Evolutionary conservation across 169 alveolate species (phyloP), one percentile per base, ranked within the genome.

Genomic region (Plasmodium yoelii): DNA sequence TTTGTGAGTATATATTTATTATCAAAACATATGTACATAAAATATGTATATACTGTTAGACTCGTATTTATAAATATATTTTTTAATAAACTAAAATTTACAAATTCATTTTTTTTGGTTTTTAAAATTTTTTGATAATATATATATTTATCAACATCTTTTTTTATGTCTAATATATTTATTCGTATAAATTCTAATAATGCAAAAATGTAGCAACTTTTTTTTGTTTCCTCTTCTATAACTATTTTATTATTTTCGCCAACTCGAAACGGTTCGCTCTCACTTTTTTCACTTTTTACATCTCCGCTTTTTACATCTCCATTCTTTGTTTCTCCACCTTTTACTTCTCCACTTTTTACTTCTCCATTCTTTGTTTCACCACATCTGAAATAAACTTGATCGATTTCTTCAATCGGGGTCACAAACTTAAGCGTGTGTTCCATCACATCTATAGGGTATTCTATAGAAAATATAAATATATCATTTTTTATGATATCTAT

Each of bases 11-110:
- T 65, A 51, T 77, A 24, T n/a, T 26, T 77, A 12, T 77, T 80
- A 34, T 64, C 34, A 5, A 15, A 53, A 64, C 75, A 63, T 13
- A 77, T 56, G 28, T 63, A 77, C 28, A 63, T 49, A 67, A 64
- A 77, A 51, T 49, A 77, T 12, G 88, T 61, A 34, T 77, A 77
- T 10, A 77, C 53, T 4, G 88, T 69, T 28, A 77, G 28, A 22
- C 88, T 77, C 24, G 47, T 77, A 57, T 77, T 77, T n/a, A 77
- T 18, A 46, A 63, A 77, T 75, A 77, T 77, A 77, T 77, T 77
- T 19, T 24, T 49, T 1, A 77, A 46, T 42, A 77, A 57, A 56
- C 77, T 63, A 18, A 77, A 77, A 49, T 77, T 77, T 5, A 77
- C 88, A 28, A 77, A 77, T 28, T 65, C 77, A 26, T 77, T 77